Evolutionary conservation across 495 filamentous ascomycete genomes (phyloP).

Genomic region (Tuber umbilicatum): DNA sequence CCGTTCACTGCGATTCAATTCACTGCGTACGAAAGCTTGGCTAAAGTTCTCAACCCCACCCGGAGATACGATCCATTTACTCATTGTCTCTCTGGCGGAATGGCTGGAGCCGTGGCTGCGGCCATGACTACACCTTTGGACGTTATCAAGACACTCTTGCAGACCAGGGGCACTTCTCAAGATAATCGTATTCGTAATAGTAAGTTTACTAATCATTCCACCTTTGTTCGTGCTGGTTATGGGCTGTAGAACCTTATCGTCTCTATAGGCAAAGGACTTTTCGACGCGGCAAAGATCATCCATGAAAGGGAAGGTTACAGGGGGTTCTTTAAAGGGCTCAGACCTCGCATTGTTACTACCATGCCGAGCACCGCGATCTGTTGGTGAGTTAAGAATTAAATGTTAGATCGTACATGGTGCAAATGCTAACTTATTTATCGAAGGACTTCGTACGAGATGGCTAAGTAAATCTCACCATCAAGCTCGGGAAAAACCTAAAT

Average conservation of each 20-base stretch:
- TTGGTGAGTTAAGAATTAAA: constrained; percentile 59
- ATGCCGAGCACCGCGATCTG: constrained; percentile 99
- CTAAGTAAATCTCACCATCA: constrained; percentile 47
- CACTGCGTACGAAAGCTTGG: constrained; percentile 92
- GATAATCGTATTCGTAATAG: constrained; percentile 73
- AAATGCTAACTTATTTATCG: constrained; percentile 29
- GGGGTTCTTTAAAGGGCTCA: constrained; percentile 88
- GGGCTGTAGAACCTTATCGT: constrained; percentile 13
- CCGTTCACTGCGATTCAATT: constrained; percentile 96
- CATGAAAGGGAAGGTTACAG: constrained; percentile 72
- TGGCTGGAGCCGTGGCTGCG: constrained; percentile 88
- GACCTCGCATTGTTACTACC: constrained; percentile 85
- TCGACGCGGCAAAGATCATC: constrained; percentile 74
- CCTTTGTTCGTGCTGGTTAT: background rate
- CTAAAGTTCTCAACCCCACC: constrained; percentile 80
- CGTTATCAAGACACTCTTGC: constrained; percentile 93
- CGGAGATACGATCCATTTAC: constrained; percentile 83
- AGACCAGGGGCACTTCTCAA: constrained; percentile 75
- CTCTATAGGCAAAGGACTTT: constrained; percentile 62
- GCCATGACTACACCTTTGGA: constrained; percentile 92
- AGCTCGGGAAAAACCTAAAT: background rate
- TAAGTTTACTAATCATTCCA: constrained; percentile 13
- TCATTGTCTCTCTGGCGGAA: constrained; percentile 82
- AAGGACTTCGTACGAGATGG: constrained; percentile 72
- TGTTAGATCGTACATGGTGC: background rate